Percentiles rank a stretch among this genome's conserved stretches.
Conservation (phyloP, 164 flowering plant genomes). For the Sedum album region DNA sequence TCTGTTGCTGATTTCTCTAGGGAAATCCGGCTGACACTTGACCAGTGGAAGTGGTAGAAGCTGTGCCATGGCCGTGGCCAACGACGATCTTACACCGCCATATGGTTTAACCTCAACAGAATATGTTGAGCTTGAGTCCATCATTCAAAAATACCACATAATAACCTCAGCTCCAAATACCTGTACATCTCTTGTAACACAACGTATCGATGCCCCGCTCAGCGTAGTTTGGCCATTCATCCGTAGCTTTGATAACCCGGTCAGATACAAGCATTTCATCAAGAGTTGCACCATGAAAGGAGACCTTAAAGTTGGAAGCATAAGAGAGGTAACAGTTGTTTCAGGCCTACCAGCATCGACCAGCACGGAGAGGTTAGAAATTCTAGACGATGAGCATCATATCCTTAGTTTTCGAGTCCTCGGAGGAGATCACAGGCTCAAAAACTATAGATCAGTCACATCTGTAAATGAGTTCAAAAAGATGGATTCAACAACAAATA, state of each 20-base stretch:
- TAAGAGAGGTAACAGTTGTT: conserved; percentile 22
- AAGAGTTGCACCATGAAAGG: conserved; percentile 23
- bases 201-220: conserved; percentile 27
- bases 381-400: conserved; percentile 30
- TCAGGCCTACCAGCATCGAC: conserved; percentile 29
- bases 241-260: conserved; percentile 32
- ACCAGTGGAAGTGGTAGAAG: no score
- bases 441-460: conserved; percentile 25
- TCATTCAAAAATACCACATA: conserved; percentile 18
- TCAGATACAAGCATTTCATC: conserved; percentile 35
- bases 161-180: conserved; percentile 15
- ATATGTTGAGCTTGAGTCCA: not conserved
- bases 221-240: conserved; percentile 36
- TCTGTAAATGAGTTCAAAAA: conserved; percentile 19
- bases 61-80: not conserved
- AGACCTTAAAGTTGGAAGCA: conserved; percentile 18
- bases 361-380: conserved; percentile 31
- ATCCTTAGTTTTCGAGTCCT: conserved; percentile 23
- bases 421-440: conserved; percentile 37
- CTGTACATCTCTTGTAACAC: conserved; percentile 25
- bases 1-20: not conserved
- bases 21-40: not conserved
- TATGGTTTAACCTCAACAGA: not conserved
- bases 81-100: not conserved
- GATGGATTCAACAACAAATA: not conserved